Base-by-base conservation (phyloP, 179 eudicot genomes). In the Camellia oleifera region DNA sequence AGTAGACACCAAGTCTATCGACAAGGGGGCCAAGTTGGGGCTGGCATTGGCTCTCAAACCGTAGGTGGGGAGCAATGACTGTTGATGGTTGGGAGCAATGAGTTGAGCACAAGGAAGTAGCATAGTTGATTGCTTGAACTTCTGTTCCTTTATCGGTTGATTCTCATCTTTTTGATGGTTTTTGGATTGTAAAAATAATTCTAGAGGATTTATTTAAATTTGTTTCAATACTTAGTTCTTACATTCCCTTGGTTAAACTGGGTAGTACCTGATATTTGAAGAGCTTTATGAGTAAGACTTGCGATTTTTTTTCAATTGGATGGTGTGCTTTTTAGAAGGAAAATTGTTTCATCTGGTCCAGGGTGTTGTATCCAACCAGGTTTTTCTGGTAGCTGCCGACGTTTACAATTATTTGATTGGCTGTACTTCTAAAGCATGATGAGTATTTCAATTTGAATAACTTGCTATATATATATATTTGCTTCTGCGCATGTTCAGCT, bases 21-120 rank as follows among this genome's bases (percentile, higher is more conserved):
- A 82, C 75, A 82, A 82, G 63, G 65, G 78, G 5, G 78, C 84
- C 0, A 82, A 82, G 81, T 73, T 82, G 65, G 84, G 84, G 57
- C 50, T 82, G 81, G 84, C 81, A 42, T 78, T 82, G 84, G 81
- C 81, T 73, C 81, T 82, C 50, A 82, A 78, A 75, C 81, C 78
- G 2, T 82, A 57, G 66, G 23, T 18, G 15, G 18, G 60, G 42
- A 23, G 46, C 40, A 44, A 64, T 23, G 26, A 23, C 26, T 23
- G 26, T 23, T 23, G 26, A 23, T 23, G 26, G 26, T 23, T 23
- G 26, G 26, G 26, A 23, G 26, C 26, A 23, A 23, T 23, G 26
- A 23, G 26, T 66, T 54, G 12, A 32, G 15, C 26, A 23, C 26
- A 23, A 26, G 7, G 40, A 78, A 75, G 54, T 42, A 45, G 40